Evolutionary conservation across 2,329 filamentous ascomycete genomes (phyloP).

Genomic region (Fusarium camptoceras): DNA sequence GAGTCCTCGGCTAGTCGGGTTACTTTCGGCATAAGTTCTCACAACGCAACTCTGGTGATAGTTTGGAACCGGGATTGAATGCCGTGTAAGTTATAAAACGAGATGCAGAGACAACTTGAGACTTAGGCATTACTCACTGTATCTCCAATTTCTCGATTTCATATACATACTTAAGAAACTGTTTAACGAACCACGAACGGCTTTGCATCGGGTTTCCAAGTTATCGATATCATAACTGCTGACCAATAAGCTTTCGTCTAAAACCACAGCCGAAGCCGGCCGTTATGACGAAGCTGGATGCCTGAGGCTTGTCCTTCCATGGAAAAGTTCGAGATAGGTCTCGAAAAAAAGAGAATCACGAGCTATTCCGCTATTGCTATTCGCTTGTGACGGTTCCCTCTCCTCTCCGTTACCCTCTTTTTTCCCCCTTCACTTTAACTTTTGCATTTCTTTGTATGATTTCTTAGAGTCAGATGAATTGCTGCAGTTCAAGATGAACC

Average conservation of each 20-base stretch:
- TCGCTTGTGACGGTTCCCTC: conserved; percentile 25
- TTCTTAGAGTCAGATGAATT: conserved; percentile 47
- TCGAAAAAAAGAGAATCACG: conserved; percentile 41
- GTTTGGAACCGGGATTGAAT: not conserved
- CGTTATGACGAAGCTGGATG: conserved; percentile 48
- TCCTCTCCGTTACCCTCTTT: conserved; percentile 20
- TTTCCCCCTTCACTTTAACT: not conserved
- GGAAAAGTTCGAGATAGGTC: conserved; percentile 48
- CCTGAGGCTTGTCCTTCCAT: conserved; percentile 43
- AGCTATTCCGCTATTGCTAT: conserved; percentile 28
- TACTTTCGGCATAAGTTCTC: conserved; percentile 45
- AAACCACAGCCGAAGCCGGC: conserved; percentile 41
- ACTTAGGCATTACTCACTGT: not conserved
- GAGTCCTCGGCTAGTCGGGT: conserved; percentile 31
- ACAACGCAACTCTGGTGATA: not conserved
- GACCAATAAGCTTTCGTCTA: conserved; percentile 33
- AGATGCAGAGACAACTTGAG: not conserved
- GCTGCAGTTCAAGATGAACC: conserved; percentile 58
- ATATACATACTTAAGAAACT: not conserved
- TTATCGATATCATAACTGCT: conserved; percentile 2
- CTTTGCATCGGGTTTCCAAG: conserved; percentile 32
- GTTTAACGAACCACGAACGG: conserved; percentile 8
- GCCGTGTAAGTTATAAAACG: not conserved
- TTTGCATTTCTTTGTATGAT: conserved; percentile 27
- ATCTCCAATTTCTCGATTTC: not conserved